Evolutionary conservation across 495 filamentous ascomycete species (phyloP).

Genomic region (Paragyromitra xinjiangensis): DNA sequence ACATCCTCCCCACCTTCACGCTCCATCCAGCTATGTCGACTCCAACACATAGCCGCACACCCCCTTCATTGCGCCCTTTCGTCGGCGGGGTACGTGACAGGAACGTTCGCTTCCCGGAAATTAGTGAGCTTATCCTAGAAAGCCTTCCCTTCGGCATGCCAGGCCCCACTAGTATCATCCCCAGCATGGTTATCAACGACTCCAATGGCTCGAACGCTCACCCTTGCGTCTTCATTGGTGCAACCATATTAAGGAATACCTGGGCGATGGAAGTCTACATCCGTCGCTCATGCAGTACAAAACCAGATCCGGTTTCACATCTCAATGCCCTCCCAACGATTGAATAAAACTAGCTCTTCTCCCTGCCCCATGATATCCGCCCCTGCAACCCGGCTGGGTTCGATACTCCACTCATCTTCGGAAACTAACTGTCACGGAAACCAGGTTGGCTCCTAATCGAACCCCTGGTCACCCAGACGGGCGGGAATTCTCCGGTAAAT

Average conservation of each 20-base stretch:
- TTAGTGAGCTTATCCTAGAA: background rate
- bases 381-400: background rate
- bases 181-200: background rate
- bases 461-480: background rate
- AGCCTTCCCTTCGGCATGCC: slow-evolving; percentile 1
- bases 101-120: slow-evolving; percentile 4
- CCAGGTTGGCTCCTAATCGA: background rate
- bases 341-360: background rate
- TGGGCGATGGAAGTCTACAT: background rate
- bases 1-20: background rate
- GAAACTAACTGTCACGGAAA: background rate
- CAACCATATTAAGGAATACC: background rate
- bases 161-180: slow-evolving; percentile 4
- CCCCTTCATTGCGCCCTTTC: background rate
- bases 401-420: background rate
- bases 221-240: background rate
- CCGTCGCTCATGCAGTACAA: background rate
- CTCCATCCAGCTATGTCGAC: slow-evolving; percentile 3
- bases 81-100: background rate
- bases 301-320: background rate
- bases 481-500: background rate
- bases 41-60: slow-evolving; percentile 2
- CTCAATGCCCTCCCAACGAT: background rate
- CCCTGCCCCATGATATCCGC: background rate
- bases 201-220: background rate